Evolutionary conservation across 2,329 filamentous ascomycete species (phyloP).

Genomic region (Blastomyces silverae): DNA sequence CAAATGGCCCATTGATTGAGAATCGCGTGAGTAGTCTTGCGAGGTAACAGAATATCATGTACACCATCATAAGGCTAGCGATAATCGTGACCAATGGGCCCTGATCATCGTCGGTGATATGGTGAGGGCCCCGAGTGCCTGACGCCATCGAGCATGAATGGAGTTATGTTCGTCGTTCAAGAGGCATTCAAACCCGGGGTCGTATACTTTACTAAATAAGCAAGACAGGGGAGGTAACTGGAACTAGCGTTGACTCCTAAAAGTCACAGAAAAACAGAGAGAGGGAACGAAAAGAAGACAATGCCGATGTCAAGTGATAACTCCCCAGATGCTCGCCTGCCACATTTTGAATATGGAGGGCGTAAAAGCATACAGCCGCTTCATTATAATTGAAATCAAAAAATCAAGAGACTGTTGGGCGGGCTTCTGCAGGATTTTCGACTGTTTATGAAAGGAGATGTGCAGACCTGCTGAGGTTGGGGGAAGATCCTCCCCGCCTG

Average conservation of each 20-base stretch:
- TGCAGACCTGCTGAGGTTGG: not conserved
- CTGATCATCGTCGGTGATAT: slow-evolving; percentile 19
- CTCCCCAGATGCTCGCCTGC: not conserved
- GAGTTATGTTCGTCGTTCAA: not conserved
- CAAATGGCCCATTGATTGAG: slow-evolving; percentile 21
- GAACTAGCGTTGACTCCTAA: not conserved
- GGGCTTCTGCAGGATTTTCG: not conserved
- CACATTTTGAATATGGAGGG: not conserved
- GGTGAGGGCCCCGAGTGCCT: slow-evolving; percentile 15
- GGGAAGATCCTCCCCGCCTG: not conserved
- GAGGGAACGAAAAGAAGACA: not conserved
- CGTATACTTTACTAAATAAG: not conserved
- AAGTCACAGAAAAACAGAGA: not conserved
- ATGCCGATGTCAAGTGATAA: not conserved
- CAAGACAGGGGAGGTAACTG: not conserved
- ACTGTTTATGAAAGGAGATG: not conserved
- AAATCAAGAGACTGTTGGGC: not conserved
- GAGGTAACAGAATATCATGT: slow-evolving; percentile 20
- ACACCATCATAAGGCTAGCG: slow-evolving; percentile 19
- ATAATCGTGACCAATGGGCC: slow-evolving; percentile 20
- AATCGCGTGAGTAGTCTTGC: slow-evolving; percentile 19
- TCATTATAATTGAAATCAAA: not conserved
- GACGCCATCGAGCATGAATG: not conserved
- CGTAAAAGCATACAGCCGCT: not conserved
- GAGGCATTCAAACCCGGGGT: not conserved